These are phyloP conservation scores for Berberis vulgaris DNA, from an alignment of 164 flowering plant species.

Conservation along the genomic window DNA sequence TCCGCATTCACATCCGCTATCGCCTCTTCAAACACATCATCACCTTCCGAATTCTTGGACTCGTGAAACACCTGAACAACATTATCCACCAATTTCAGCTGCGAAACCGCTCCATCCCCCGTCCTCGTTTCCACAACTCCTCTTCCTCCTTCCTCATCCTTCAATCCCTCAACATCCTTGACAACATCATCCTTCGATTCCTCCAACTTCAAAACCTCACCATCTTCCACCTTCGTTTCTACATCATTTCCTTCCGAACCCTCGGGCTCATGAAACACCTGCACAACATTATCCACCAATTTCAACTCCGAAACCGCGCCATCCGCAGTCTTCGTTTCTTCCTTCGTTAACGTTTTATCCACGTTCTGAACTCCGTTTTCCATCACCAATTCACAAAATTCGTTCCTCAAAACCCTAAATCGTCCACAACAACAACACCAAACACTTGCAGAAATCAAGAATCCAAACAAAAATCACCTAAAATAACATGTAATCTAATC, in stretches of 20 bases:
- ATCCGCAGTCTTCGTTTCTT: slow-evolving; percentile 13
- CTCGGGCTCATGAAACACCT: slow-evolving; percentile 19
- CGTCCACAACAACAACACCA: not conserved
- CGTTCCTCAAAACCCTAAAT: slow-evolving; percentile 2
- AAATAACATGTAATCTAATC: no score
- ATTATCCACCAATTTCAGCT: slow-evolving; percentile 18
- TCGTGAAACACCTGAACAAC: slow-evolving; percentile 18
- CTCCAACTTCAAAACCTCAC: slow-evolving; percentile 5
- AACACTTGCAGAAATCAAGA: no score
- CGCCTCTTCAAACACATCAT: slow-evolving; percentile 53
- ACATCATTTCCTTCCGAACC: slow-evolving; percentile 39
- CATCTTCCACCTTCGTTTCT: slow-evolving; percentile 8
- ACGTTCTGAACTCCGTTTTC: slow-evolving; percentile 5
- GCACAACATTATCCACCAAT: slow-evolving; percentile 17
- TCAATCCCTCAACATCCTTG: slow-evolving; percentile 8
- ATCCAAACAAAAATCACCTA: not conserved
- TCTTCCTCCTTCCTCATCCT: slow-evolving; percentile 17
- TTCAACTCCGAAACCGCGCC: slow-evolving; percentile 20
- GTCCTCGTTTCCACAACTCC: slow-evolving; percentile 19
- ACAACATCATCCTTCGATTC: slow-evolving; percentile 5
- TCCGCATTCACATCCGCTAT: slow-evolving; percentile 11
- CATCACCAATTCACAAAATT: not conserved
- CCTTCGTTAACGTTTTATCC: slow-evolving; percentile 19
- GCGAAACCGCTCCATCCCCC: slow-evolving; percentile 19
- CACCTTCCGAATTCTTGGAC: slow-evolving; percentile 32